Evolutionary conservation across 148 eudicot species (phyloP).

Genomic region (Cornus controversa): DNA sequence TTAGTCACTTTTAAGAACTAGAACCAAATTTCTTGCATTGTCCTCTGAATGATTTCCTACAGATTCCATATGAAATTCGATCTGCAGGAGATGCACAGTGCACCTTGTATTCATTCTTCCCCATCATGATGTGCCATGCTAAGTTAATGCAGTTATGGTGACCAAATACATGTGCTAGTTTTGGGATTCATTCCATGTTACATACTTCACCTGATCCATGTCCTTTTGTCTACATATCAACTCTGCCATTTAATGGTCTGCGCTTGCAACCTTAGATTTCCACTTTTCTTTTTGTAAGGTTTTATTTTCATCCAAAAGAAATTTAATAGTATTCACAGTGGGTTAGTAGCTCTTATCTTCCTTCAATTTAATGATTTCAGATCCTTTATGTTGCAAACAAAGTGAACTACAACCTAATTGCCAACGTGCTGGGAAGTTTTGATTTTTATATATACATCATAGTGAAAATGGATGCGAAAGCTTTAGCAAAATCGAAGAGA

Average conservation of each 20-base stretch:
- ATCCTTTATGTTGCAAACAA: neutral
- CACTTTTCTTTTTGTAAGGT: neutral
- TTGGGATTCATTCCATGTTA: neutral
- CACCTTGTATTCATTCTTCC: neutral
- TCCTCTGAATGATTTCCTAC: neutral
- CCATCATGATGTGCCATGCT: neutral
- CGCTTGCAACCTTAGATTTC: neutral
- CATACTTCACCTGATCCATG: neutral
- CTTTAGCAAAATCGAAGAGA: conserved; percentile 31
- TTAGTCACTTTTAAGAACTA: too few relatives aligned
- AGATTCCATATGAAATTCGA: neutral
- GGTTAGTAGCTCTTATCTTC: neutral
- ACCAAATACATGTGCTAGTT: neutral
- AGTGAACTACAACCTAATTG: neutral
- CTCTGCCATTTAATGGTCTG: neutral
- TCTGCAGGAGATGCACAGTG: too few relatives aligned
- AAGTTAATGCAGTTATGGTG: neutral
- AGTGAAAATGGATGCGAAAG: conserved; percentile 19
- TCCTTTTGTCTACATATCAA: neutral
- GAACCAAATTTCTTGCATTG: too few relatives aligned
- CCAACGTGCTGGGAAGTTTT: neutral
- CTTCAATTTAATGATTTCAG: neutral
- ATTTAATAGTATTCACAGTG: too few relatives aligned
- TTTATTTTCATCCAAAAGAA: too few relatives aligned
- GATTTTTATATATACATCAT: neutral